These are phyloP conservation scores for Salix caprea DNA, from an alignment of 345 rosid species.

Conservation along the genomic window DNA sequence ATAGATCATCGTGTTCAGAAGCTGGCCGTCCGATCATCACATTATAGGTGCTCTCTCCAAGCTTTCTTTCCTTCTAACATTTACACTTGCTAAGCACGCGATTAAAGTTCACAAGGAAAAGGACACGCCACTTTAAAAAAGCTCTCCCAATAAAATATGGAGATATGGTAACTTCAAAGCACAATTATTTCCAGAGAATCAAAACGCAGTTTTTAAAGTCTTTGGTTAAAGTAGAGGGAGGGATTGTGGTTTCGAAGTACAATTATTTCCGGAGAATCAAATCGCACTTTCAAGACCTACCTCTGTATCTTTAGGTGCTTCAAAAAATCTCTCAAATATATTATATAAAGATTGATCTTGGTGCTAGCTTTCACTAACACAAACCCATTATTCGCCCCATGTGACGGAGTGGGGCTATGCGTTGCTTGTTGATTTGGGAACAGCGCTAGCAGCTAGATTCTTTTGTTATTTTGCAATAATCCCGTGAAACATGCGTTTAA, in stretches of 20 bases:
- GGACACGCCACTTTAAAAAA: not conserved
- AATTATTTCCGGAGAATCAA: constrained; percentile 14
- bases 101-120: not conserved
- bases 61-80: too few relatives aligned
- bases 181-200: constrained; percentile 16
- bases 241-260: constrained; percentile 1
- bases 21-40: too few relatives aligned
- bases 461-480: not conserved
- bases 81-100: not conserved
- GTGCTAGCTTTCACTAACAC: not conserved
- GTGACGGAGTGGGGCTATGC: not conserved
- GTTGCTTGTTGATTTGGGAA: not conserved
- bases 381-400: not conserved
- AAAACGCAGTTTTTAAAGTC: not conserved
- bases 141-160: not conserved
- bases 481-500: not conserved
- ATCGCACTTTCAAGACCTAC: not conserved
- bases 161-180: not conserved
- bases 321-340: not conserved
- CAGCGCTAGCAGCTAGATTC: not conserved
- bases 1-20: too few relatives aligned
- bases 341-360: not conserved
- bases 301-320: not conserved
- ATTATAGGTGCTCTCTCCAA: too few relatives aligned
- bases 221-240: not conserved